These are phyloP conservation scores for Pelargonium citronellum DNA, from an alignment of 441 rosid genomes.

Conservation along the genomic window DNA sequence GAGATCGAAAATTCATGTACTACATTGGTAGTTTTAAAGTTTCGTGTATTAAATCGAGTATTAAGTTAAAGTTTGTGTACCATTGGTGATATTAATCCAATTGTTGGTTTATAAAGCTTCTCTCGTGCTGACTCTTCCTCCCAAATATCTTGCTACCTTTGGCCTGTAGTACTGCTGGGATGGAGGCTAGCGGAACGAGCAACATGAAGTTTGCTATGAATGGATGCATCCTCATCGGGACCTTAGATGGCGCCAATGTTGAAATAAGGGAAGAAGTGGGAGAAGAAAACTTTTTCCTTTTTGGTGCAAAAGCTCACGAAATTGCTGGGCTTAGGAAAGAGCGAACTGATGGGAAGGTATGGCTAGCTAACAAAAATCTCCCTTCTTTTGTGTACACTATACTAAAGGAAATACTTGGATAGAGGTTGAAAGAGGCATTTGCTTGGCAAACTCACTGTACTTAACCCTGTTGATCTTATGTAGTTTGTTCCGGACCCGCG, in stretches of 20 bases:
- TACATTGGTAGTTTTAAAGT: too few species aligned
- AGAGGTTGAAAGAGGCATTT: not conserved
- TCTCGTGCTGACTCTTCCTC: not conserved
- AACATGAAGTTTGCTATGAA: constrained; percentile 99
- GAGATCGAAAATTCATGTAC: too few species aligned
- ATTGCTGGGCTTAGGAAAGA: constrained; percentile 76
- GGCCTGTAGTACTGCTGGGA: constrained; percentile 75
- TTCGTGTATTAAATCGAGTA: too few species aligned
- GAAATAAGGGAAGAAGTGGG: constrained; percentile 93
- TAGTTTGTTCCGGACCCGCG: constrained; percentile 78
- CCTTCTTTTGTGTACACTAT: too few species aligned
- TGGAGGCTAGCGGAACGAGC: constrained; percentile 99
- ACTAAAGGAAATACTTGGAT: too few species aligned
- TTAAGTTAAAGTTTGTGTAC: too few species aligned
- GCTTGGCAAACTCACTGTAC: not conserved
- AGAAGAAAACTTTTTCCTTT: constrained; percentile 87
- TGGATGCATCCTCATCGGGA: constrained; percentile 83
- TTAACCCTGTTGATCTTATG: constrained; percentile 16
- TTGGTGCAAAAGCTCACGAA: constrained; percentile 80
- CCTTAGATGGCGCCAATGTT: constrained; percentile 97
- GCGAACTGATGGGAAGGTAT: constrained; percentile 78
- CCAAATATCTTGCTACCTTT: not conserved
- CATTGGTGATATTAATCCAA: too few species aligned
- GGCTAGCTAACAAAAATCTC: constrained; percentile 3
- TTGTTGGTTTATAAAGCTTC: not conserved